Conservation (phyloP, 139 green algal species). For the Trebouxia sp. region DNA sequence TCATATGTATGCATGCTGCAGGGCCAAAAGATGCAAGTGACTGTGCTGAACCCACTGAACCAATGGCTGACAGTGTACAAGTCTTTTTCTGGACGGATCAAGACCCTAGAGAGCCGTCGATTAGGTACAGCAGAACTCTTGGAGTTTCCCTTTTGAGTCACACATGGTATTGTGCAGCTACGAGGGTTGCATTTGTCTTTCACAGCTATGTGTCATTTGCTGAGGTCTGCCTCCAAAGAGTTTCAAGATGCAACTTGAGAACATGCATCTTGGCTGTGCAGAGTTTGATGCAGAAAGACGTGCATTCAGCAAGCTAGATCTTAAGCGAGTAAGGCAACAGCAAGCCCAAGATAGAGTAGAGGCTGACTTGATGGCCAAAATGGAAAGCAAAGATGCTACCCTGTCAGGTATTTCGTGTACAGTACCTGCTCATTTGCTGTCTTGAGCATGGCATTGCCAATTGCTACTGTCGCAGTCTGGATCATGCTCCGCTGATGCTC, state of each 20-base stretch:
- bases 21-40: conserved; percentile 11
- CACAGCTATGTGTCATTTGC: neutral
- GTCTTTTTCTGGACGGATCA: neutral
- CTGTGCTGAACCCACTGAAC: neutral
- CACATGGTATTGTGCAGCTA: no score
- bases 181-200: no score
- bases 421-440: neutral
- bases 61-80: conserved; percentile 14
- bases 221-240: neutral
- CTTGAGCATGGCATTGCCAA: neutral
- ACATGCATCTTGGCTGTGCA: conserved; percentile 1
- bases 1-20: neutral
- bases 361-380: conserved; percentile 12
- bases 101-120: neutral
- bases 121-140: no score
- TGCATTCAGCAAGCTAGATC: conserved; percentile 5
- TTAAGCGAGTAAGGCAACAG: neutral
- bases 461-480: neutral
- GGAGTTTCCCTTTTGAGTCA: no score
- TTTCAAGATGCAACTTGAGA: no score
- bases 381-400: neutral
- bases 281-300: conserved; percentile 15
- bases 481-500: neutral
- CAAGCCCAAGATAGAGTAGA: conserved; percentile 1
- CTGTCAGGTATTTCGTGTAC: neutral